A percentile compares a stretch with the other conserved stretches of the same genome.
Conservation (phyloP, 805 yeast species). For the Pichia paraexigua region DNA sequence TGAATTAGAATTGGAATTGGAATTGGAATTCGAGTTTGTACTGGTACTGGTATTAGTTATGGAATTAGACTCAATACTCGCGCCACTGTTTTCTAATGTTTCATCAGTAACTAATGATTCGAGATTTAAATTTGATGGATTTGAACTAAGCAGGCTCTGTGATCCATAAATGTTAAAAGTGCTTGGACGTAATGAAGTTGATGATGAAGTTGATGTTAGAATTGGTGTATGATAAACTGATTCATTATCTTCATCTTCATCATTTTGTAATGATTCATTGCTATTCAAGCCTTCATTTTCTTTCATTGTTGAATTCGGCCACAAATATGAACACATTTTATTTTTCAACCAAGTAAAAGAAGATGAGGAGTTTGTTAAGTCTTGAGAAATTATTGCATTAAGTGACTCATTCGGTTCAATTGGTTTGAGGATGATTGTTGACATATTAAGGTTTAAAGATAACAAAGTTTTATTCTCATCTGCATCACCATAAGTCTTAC, state of each 20-base stretch:
- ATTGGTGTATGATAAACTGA: slow-evolving; percentile 24
- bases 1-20: neutral
- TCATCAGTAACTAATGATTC: neutral
- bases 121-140: neutral
- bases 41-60: neutral
- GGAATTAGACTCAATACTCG: neutral
- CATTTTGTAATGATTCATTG: neutral
- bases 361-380: slow-evolving; percentile 3
- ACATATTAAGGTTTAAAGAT: slow-evolving; percentile 53
- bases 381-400: slow-evolving; percentile 9
- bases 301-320: slow-evolving; percentile 1
- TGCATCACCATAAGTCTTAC: slow-evolving; percentile 51
- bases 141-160: slow-evolving; percentile 5
- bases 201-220: slow-evolving; percentile 11
- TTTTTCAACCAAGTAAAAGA: slow-evolving; percentile 22
- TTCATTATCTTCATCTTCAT: slow-evolving; percentile 17
- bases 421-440: slow-evolving; percentile 70
- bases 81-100: neutral
- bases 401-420: slow-evolving; percentile 20
- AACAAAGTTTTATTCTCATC: slow-evolving; percentile 51
- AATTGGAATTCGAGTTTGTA: neutral
- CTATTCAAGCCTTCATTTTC: neutral
- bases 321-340: slow-evolving; percentile 14
- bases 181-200: slow-evolving; percentile 9
- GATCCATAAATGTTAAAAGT: slow-evolving; percentile 14